Evolutionary conservation across 352 stramenopile species (phyloP), one percentile per base, ranked within the genome.

Genomic region (Phytopythium aichiense): DNA sequence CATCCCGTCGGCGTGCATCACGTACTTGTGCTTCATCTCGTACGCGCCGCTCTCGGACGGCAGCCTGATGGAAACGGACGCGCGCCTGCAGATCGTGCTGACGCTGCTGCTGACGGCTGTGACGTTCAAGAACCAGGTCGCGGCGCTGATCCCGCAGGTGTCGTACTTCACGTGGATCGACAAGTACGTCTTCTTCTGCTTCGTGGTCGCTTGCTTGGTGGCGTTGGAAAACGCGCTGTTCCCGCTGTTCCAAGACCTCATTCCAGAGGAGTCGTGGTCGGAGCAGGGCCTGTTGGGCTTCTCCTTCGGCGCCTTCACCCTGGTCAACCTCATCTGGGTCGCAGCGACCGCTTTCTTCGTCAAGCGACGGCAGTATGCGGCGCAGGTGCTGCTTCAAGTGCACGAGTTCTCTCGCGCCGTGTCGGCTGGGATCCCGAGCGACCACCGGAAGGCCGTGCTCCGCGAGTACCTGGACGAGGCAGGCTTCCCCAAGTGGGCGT

Each of bases 81-180:
- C 78, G 4, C 81, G 81, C 7, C 63, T 87, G 22, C 72, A 86
- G 54, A 78, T 88, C 54, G 78, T 87, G 20, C 49, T 81, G 35
- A 83, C 81, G 18, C 52, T 91, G 63, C 51, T 91, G 48, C 62
- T 91, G 51, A 88, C 81, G 40, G 75, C 73, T 20, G 74, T 89
- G 56, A 85, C 73, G 30, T 89, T 88, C 66, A 88, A 88, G 61
- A 79, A 71, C 61, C 64, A 81, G n/a, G 76, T 88, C 1, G 69
- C 73, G 25, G 68, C 66, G 1, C 48, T 80, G 0, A 78, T 87
- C 7, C 81, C 81, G 13, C 73, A 87, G 42, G 74, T 91, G 2
- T 82, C 79, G 55, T 91, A 91, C 49, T 81, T 87, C 38, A 89
- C 81, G 37, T 71, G 69, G 15, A 58, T 89, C n/a, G 79, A 89